Evolutionary conservation across 768 basidiomycete genomes (phyloP).

Genomic region (Leccinum imitatum): DNA sequence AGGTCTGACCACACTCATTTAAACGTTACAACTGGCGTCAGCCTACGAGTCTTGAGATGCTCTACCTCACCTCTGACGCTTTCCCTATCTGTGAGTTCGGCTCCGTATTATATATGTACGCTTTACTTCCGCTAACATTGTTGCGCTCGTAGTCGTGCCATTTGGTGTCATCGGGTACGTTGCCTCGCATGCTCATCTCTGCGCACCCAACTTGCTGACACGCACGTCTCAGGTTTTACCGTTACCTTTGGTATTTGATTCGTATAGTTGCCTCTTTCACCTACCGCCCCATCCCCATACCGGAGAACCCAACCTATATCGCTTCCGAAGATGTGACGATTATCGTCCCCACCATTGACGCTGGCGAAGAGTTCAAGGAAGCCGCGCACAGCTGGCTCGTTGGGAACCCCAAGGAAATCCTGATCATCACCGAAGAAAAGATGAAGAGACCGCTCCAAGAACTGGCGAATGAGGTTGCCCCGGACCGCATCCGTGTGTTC

Average conservation of each 20-base stretch:
- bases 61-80: slow-evolving; percentile 88
- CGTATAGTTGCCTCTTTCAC: slow-evolving; percentile 74
- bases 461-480: slow-evolving; percentile 85
- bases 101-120: background rate
- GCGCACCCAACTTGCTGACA: slow-evolving; percentile 4
- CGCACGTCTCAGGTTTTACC: slow-evolving; percentile 67
- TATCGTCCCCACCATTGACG: slow-evolving; percentile 94
- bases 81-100: slow-evolving; percentile 82
- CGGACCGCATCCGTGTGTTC: slow-evolving; percentile 77
- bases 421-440: slow-evolving; percentile 81
- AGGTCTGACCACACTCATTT: slow-evolving; percentile 14
- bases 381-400: slow-evolving; percentile 91
- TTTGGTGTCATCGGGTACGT: slow-evolving; percentile 83
- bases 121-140: slow-evolving; percentile 4
- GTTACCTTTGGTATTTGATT: slow-evolving; percentile 91
- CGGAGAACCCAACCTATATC: slow-evolving; percentile 87
- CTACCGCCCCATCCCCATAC: slow-evolving; percentile 87
- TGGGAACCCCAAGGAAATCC: slow-evolving; percentile 83
- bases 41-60: slow-evolving; percentile 43
- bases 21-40: background rate
- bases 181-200: background rate
- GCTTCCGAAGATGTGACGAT: slow-evolving; percentile 94
- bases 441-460: slow-evolving; percentile 89
- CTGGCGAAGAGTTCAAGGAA: slow-evolving; percentile 93
- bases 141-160: slow-evolving; percentile 64